Base-by-base conservation (phyloP, 371 early-diverging fungal genomes). In the Mortierella sp. region DNA sequence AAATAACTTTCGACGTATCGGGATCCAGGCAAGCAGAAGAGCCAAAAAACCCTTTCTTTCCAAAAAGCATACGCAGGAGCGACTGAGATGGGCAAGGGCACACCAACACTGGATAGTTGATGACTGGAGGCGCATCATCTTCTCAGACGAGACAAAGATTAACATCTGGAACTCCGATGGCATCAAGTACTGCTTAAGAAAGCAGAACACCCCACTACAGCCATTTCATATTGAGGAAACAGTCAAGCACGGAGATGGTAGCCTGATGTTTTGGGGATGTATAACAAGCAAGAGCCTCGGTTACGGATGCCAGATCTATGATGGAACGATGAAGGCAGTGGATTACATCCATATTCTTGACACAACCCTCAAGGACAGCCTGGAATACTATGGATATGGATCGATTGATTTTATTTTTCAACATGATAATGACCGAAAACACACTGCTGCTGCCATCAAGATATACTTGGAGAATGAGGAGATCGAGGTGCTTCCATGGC, bases 111-210 rank as follows among this genome's bases (percentile, higher is more conserved):
- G 76, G 76, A 85, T 72, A 0, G n/a, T 67, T 34, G 76, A 77
- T 37, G 79, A 85, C 52, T 84, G 76, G 76, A 76, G 22, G n/a
- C 64, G 70, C 7, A 77, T 75, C 5, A 47, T 85, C 14, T 85
- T 68, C 69, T 85, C 76, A 0, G 86, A 85, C 48, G 66, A 85
- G 24, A 85, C 70, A 24, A 79, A 85, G 68, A 74, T 85, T 13
- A 85, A 79, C 53, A 31, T 53, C 24, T 77, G 64, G 53, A 48
- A 44, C n/a, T 69, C 52, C 0, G 82, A 83, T 71, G 77, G 72
- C 0, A 39, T 68, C 11, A 39, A 71, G 1, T 75, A 70, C 37
- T 61, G 53, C 52, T 76, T 58, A 71, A 10, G 5, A 16, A 47
- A 37, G 8, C 31, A 71, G 26, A 37, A 47, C n/a, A 63, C 37